phyloP scores from a whole-genome alignment of 2,329 filamentous ascomycete genomes.

The Bipolaris zeicola region DNA sequence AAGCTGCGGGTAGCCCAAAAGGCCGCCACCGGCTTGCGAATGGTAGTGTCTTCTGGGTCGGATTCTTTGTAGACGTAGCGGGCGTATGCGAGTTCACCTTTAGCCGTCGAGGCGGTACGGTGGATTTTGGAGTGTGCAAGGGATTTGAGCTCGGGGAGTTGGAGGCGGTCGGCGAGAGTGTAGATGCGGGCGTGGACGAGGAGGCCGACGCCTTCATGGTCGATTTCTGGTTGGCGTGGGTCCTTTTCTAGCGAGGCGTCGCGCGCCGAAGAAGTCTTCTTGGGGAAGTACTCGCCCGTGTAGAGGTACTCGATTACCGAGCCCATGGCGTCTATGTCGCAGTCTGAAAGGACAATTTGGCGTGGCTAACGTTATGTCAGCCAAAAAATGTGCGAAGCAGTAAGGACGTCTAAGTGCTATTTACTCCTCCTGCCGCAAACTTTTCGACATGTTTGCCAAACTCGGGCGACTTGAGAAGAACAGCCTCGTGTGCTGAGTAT shows the following conservation, averaged over 20 bases:
- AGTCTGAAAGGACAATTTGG: slow-evolving; percentile 69
- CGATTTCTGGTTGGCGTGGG: slow-evolving; percentile 66
- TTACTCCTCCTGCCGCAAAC: slow-evolving; percentile 67
- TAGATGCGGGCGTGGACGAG: slow-evolving; percentile 90
- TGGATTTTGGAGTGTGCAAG: slow-evolving; percentile 90
- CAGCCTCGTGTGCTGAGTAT: slow-evolving; percentile 78
- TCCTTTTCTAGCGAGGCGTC: slow-evolving; percentile 73
- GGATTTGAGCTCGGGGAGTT: slow-evolving; percentile 67
- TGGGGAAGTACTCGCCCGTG: slow-evolving; percentile 84
- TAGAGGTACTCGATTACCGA: slow-evolving; percentile 85
- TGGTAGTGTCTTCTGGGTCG: slow-evolving; percentile 68
- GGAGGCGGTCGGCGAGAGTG: slow-evolving; percentile 82
- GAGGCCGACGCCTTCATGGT: slow-evolving; percentile 80
- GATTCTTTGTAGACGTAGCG: slow-evolving; percentile 88
- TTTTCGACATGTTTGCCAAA: slow-evolving; percentile 68
- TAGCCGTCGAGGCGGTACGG: slow-evolving; percentile 83
- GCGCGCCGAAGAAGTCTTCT: slow-evolving; percentile 62
- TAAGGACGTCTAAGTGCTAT: no score
- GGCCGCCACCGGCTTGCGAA: slow-evolving; percentile 82
- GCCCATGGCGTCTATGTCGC: slow-evolving; percentile 74
- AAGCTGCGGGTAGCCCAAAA: slow-evolving; percentile 87
- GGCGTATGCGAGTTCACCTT: slow-evolving; percentile 89
- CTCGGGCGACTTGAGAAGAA: slow-evolving; percentile 76
- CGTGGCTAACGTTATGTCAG: slow-evolving; percentile 56
- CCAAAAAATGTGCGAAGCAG: no score